Base-by-base conservation (phyloP, 345 rosid species). In the Gossypium bickii region DNA sequence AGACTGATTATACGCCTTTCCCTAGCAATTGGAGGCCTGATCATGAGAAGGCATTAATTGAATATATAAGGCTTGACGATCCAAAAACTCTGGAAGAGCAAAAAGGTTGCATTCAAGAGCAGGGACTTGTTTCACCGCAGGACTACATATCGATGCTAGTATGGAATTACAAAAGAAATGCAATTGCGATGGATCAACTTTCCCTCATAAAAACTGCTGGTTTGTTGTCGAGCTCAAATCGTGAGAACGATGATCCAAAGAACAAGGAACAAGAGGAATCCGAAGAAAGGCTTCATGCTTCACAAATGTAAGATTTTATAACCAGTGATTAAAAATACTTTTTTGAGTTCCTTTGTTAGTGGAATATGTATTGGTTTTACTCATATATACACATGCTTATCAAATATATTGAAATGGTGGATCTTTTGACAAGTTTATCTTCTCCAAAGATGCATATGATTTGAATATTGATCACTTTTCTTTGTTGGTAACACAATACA, bases 101-200 rank as follows among this genome's bases (percentile, higher is more conserved):
- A 77, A 84, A 81, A 78, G 73, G 71, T 41, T 82, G 83, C 80
- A 89, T 95, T 22, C 80, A 80, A 70, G 97, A 87, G 75, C 91
- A 87, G 29, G 98, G 99, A 18, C 92, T 95, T 41, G 85, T 95
- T 77, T 95, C 99, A 6, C 88, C 99, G 52, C 98, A 93, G 78
- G 97, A 95, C 75, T 93, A 89, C 76, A 77, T 88, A 45, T 90
- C 97, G 7, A 92, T 95, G 98, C 90, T 95, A 71, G 98, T 95
- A 55, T 95, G 99, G 99, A 93, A 91, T 87, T 95, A 93, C 79
- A 95, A 93, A 77, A 83, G 96, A 83, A 95, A 95, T 62, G 86
- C 90, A 18, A 84, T 90, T 69, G 84, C 71, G 6, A 85, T 88
- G 83, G 94, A 89, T 79, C 94, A 87, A 78, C 82, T 86, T 75